phyloP scores from a whole-genome alignment of 2,329 filamentous ascomycete genomes.

The Phyllosticta citriasiana region DNA sequence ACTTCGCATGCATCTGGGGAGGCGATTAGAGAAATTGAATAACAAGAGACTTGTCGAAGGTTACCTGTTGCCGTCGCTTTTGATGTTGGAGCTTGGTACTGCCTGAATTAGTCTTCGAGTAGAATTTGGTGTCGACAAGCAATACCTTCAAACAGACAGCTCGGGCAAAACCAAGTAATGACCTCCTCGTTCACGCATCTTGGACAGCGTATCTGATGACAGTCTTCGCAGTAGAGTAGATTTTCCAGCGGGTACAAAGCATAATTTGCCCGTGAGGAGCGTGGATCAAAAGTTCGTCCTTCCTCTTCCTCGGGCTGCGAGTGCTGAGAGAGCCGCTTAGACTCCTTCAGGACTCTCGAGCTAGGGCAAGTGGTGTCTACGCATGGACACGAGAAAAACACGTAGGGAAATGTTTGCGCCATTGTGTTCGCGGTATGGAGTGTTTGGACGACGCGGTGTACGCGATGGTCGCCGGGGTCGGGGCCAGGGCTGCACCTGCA shows the following conservation, averaged over 20 bases:
- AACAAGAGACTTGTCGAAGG: no score
- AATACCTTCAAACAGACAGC: constrained; percentile 72
- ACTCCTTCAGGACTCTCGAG: constrained; percentile 23
- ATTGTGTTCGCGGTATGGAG: constrained; percentile 23
- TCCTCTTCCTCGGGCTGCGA: constrained; percentile 47
- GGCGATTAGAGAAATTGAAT: background rate
- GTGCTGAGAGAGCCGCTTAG: constrained; percentile 24
- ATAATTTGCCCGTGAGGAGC: constrained; percentile 75
- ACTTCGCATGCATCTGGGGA: constrained; percentile 70
- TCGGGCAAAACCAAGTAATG: constrained; percentile 89
- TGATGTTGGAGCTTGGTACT: constrained; percentile 83
- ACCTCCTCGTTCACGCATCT: constrained; percentile 90
- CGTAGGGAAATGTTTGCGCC: constrained; percentile 52
- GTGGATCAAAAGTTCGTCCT: constrained; percentile 75
- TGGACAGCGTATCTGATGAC: constrained; percentile 88
- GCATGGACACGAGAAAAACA: constrained; percentile 56
- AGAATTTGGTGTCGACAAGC: background rate
- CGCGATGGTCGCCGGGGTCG: background rate
- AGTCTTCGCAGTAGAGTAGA: constrained; percentile 93
- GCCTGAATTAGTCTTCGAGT: background rate
- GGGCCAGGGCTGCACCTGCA: background rate
- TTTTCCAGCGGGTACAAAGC: constrained; percentile 89
- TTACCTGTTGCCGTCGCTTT: constrained; percentile 88
- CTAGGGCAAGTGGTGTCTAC: constrained; percentile 28
- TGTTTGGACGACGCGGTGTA: background rate